Percentiles rank a stretch among this genome's conserved stretches.
Conservation (phyloP, 83 land plant genomes). For the Picea abies region DNA sequence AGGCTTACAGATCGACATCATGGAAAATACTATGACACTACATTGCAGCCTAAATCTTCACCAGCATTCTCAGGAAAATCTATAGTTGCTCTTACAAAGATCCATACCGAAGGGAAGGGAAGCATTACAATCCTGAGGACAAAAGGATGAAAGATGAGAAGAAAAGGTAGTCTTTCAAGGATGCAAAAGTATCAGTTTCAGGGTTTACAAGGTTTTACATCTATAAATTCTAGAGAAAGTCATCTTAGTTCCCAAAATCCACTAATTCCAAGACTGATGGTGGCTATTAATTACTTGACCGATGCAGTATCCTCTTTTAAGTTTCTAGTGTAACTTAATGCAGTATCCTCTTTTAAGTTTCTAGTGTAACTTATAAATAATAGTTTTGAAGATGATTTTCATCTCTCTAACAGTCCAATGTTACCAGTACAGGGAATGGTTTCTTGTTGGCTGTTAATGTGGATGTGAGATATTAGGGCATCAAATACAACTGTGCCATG, state of each 20-base stretch:
- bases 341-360: neutral
- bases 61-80: too few species aligned
- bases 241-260: neutral
- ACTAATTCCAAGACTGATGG: neutral
- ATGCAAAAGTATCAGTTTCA: neutral
- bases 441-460: neutral
- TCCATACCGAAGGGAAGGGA: too few species aligned
- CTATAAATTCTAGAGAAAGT: neutral
- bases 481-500: neutral
- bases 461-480: neutral
- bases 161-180: neutral
- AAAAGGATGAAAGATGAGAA: slow-evolving; percentile 23
- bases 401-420: neutral
- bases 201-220: neutral
- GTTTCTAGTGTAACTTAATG: too few species aligned
- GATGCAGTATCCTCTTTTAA: neutral
- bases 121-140: slow-evolving; percentile 3
- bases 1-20: too few species aligned
- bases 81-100: too few species aligned
- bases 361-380: neutral
- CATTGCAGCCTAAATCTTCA: too few species aligned
- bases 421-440: neutral
- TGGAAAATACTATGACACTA: too few species aligned
- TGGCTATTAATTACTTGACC: neutral
- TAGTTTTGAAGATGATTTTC: neutral